Percentiles rank a stretch among this genome's conserved stretches.
phyloP scores from a whole-genome alignment of 2,329 filamentous ascomycete genomes.

The Aspergillus fischeri region DNA sequence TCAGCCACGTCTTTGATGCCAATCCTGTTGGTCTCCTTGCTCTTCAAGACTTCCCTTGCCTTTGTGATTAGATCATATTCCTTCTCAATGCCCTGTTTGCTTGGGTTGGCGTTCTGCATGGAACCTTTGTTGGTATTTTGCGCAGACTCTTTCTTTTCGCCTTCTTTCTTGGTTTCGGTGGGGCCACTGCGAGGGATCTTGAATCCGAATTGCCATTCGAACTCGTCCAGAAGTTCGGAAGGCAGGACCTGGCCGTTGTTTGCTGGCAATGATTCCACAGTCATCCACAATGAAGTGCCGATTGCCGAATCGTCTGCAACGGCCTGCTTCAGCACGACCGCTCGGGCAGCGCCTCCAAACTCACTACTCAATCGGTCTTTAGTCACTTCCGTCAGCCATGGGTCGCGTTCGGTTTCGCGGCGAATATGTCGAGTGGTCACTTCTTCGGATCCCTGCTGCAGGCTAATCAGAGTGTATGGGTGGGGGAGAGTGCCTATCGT shows the following conservation, averaged over 20 bases:
- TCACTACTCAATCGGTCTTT: constrained; percentile 62
- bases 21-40: constrained; percentile 33
- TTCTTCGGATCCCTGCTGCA: constrained; percentile 57
- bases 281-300: constrained; percentile 72
- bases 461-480: constrained; percentile 74
- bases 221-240: constrained; percentile 50
- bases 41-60: constrained; percentile 44
- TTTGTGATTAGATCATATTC: constrained; percentile 50
- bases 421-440: constrained; percentile 64
- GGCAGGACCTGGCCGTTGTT: constrained; percentile 53
- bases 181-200: constrained; percentile 57
- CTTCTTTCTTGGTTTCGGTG: constrained; percentile 34
- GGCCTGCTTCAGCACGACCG: constrained; percentile 74
- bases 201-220: constrained; percentile 91
- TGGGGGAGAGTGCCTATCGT: constrained; percentile 87
- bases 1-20: constrained; percentile 44
- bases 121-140: constrained; percentile 36
- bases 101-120: constrained; percentile 34
- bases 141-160: constrained; percentile 29
- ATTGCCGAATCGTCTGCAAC: constrained; percentile 66
- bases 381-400: constrained; percentile 72
- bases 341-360: constrained; percentile 60
- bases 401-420: constrained; percentile 66
- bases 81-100: constrained; percentile 32
- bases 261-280: constrained; percentile 58